Base-by-base conservation (phyloP, 192 early-diverging fungal genomes). In the Geranomyces michiganensis region DNA sequence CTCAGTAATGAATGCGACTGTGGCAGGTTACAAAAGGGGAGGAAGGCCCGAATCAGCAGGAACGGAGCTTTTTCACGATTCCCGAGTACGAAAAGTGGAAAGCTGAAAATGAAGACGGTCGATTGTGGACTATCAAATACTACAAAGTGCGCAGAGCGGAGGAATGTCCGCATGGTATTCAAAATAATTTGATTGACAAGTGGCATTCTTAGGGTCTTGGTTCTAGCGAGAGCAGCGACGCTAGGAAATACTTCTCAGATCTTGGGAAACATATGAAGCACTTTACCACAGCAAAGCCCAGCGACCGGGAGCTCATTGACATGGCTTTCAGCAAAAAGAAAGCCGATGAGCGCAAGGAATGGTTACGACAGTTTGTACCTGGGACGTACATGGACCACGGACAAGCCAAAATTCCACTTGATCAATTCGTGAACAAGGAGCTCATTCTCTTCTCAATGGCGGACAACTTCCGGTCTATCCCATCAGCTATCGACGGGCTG, bases 261-360 rank as follows among this genome's bases (percentile, higher is more conserved):
- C 83, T 99, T 73, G 83, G 70, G 1, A 71, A 76, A 31, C 97
- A 99, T 77, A 81, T 87, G 67, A 97, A 97, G 74, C 82, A 74
- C 14, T 97, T 99, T 70, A 62, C 77, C 36, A 47, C 84, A 0
- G 70, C 82, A 15, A 68, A 76, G 43, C 53, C 76, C 13, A 86
- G 90, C 8, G 93, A 93, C 29, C 86, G 90, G 56, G 73, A 65
- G 24, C 82, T 99, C 53, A 87, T 99, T 30, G 96, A 99, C 69
- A 93, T 99, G 93, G 97, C 96, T 0, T 99, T 99, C 74, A 94
- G 84, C 80, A 97, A 96, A 77, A 91, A 91, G 73, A 94, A 91
- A 75, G 93, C 92, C 0, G 90, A 94, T 68, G 94, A 96, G 46
- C 93, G 97, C 70, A 97, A 99, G 73, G 91, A 96, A 62, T 97